These are phyloP conservation scores for Pyrenophora tritici-repentis DNA, from an alignment of 2,329 filamentous ascomycete genomes.

Conservation along the genomic window DNA sequence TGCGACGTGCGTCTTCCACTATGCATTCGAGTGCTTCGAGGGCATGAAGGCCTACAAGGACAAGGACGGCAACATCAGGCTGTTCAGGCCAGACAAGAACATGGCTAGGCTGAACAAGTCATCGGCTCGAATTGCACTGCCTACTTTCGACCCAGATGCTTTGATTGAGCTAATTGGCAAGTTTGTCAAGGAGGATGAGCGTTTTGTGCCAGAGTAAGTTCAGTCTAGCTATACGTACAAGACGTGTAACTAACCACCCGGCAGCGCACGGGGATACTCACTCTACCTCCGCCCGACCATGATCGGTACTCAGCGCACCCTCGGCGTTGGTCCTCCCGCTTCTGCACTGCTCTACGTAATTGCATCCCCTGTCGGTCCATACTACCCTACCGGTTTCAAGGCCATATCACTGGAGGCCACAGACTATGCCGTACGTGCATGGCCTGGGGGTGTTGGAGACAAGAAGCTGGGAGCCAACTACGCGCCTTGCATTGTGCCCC, in stretches of 20 bases:
- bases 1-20: conserved; percentile 96
- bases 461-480: conserved; percentile 99
- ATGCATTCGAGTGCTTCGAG: conserved; percentile 97
- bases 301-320: conserved; percentile 94
- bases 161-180: conserved; percentile 81
- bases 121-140: conserved; percentile 86
- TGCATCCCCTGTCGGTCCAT: conserved; percentile 93
- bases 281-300: conserved; percentile 95
- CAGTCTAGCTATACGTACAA: neutral
- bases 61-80: conserved; percentile 72
- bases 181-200: conserved; percentile 78
- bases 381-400: conserved; percentile 99
- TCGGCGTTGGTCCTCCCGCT: conserved; percentile 89
- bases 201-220: conserved; percentile 81
- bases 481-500: conserved; percentile 97
- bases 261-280: conserved; percentile 76
- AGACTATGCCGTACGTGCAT: conserved; percentile 93
- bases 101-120: conserved; percentile 95
- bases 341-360: conserved; percentile 94
- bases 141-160: conserved; percentile 75
- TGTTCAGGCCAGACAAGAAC: conserved; percentile 96
- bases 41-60: conserved; percentile 99
- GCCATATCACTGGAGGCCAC: conserved; percentile 94
- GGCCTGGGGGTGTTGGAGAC: conserved; percentile 96
- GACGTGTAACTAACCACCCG: conserved; percentile 13